Evolutionary conservation across 2,329 filamentous ascomycete genomes (phyloP), one percentile per base, ranked within the genome.

Genomic region (Chaetothyriales sp.): DNA sequence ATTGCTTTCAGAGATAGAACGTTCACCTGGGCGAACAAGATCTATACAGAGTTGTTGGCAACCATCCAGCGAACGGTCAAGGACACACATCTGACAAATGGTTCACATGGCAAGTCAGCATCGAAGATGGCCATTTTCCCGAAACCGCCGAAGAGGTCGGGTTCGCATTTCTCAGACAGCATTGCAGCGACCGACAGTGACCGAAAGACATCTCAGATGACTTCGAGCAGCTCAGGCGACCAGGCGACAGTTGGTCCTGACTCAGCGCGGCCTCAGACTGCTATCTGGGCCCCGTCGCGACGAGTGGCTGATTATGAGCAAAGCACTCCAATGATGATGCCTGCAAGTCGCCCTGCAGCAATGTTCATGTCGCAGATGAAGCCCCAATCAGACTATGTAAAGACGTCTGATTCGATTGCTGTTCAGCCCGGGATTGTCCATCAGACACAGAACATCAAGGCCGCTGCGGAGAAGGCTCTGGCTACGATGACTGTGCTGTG

Each of bases 401-500:
- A 32, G 19, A 32, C 20, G 15, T 39, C 22, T 5, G 20, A 25
- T 22, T 47, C 49, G 18, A 39, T 26, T n/a, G 25, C 43, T 5
- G 32, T 10, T 36, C 49, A 25, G 15, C 18, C 47, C 18, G 32
- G 39, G 10, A 18, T 39, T 36, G 22, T 20, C 42, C 28, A 51
- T 10, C 32, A 32, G 19, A 36, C 28, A 18, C 20, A 18, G 18
- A 26, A 20, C 19, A 42, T 42, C 25, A 39, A 39, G 18, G 10
- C 18, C 7, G 53, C 53, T 56, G 86, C 86, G 7, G 76, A 73
- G 46, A 72, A 76, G 5, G 84, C 84, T 2, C 67, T 94, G 18
- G 78, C 85, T 39, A 78, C 87, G 60, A 72, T 95, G 18, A 80
- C 79, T 15, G 78, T 74, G 56, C 69, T 93, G 5, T 94, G 87